Conservation (phyloP, 768 basidiomycete genomes). For the Boletus patriciae region DNA sequence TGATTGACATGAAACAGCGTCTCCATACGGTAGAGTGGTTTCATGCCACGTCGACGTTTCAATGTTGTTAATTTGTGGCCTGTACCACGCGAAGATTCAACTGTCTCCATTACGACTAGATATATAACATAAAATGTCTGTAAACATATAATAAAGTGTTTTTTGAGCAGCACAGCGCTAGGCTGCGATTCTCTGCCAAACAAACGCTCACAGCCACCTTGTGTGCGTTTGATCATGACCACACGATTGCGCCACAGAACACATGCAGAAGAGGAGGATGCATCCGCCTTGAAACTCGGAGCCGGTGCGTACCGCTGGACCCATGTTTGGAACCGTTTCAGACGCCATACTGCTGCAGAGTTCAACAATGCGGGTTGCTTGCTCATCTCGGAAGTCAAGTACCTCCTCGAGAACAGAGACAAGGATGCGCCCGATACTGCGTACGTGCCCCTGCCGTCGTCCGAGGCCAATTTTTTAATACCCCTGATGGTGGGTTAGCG, state of each 20-base stretch:
- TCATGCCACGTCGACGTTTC: slow-evolving; percentile 30
- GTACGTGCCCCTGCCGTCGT: slow-evolving; percentile 42
- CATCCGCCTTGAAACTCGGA: slow-evolving; percentile 79
- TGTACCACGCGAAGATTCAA: slow-evolving; percentile 24
- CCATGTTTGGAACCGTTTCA: background rate
- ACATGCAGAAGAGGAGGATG: slow-evolving; percentile 79
- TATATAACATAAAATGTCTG: slow-evolving; percentile 38
- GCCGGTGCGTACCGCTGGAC: slow-evolving; percentile 43
- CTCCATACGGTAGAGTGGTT: slow-evolving; percentile 8
- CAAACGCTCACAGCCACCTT: slow-evolving; percentile 46
- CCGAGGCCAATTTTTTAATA: background rate
- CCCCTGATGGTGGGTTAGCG: slow-evolving; percentile 42
- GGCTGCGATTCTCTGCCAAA: slow-evolving; percentile 25
- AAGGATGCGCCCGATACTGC: slow-evolving; percentile 86
- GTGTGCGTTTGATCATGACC: slow-evolving; percentile 49
- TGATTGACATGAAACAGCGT: slow-evolving; percentile 14
- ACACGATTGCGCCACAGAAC: slow-evolving; percentile 63
- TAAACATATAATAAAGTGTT: slow-evolving; percentile 36
- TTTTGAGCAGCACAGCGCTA: slow-evolving; percentile 2
- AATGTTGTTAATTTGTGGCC: slow-evolving; percentile 27
- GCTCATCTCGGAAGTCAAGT: slow-evolving; percentile 90
- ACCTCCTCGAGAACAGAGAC: slow-evolving; percentile 82
- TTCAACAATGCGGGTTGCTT: slow-evolving; percentile 92
- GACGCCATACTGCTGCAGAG: slow-evolving; percentile 44
- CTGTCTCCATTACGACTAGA: slow-evolving; percentile 32